A percentile compares a stretch with the other conserved stretches of the same genome.
Evolutionary conservation across 192 early-diverging fungal genomes (phyloP).

Genomic region (Chytriomyces sp.): DNA sequence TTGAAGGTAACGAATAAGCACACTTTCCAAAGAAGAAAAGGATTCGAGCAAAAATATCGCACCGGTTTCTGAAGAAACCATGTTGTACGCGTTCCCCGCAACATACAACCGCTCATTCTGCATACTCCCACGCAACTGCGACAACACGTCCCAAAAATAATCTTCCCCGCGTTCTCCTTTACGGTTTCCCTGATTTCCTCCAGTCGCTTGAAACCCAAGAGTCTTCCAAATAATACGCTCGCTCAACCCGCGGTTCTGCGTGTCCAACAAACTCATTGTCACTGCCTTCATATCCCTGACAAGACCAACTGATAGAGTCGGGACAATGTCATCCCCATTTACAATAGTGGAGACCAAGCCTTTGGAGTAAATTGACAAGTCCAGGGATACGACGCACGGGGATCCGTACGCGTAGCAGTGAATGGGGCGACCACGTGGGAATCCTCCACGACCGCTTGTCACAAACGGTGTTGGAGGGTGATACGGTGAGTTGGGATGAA

Average conservation of each 20-base stretch:
- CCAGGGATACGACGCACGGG: constrained; percentile 74
- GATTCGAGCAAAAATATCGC: background rate
- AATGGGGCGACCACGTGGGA: constrained; percentile 76
- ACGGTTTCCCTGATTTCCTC: background rate
- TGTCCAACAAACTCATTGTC: constrained; percentile 49
- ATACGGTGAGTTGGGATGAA: constrained; percentile 19
- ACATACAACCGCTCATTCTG: constrained; percentile 81
- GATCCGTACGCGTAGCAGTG: constrained; percentile 87
- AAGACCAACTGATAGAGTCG: constrained; percentile 77
- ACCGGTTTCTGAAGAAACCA: constrained; percentile 51
- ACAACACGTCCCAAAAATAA: constrained; percentile 83
- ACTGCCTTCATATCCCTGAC: constrained; percentile 81
- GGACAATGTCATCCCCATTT: constrained; percentile 81
- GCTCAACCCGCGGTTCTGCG: constrained; percentile 47
- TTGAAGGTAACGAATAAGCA: background rate
- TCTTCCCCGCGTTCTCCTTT: constrained; percentile 65
- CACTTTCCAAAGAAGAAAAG: background rate
- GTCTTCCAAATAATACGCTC: constrained; percentile 54
- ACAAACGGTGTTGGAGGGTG: constrained; percentile 37
- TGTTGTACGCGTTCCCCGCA: constrained; percentile 71
- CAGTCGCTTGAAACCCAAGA: constrained; percentile 40
- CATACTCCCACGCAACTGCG: constrained; percentile 81
- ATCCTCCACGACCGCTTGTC: constrained; percentile 35
- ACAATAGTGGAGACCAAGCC: constrained; percentile 80
- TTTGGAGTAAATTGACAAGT: constrained; percentile 65